Conservation (phyloP, 2,329 filamentous ascomycete genomes). For the Neofusicoccum cordaticola region DNA sequence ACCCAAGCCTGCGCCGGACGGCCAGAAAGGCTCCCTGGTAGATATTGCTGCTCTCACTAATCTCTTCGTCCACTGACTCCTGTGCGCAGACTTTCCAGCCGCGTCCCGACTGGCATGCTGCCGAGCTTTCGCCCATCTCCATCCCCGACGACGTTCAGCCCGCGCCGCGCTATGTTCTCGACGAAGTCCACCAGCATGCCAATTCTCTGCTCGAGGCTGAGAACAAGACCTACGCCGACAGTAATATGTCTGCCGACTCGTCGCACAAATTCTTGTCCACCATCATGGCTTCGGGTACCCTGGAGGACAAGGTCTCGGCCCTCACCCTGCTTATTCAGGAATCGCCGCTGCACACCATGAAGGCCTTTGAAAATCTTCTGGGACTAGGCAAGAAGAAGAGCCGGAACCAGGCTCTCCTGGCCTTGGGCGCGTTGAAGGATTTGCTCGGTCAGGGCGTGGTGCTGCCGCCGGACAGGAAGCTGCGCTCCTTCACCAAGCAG, state of each 20-base stretch:
- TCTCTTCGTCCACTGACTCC: neutral
- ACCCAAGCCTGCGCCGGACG: conserved; percentile 41
- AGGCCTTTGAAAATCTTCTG: conserved; percentile 82
- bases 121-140: conserved; percentile 54
- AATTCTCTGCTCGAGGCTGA: conserved; percentile 74
- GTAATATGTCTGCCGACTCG: conserved; percentile 71
- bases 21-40: conserved; percentile 33
- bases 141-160: conserved; percentile 44
- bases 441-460: conserved; percentile 85
- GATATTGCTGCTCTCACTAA: conserved; percentile 1
- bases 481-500: conserved; percentile 77
- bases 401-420: conserved; percentile 85
- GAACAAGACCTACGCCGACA: conserved; percentile 69
- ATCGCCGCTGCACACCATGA: conserved; percentile 88
- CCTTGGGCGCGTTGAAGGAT: conserved; percentile 92
- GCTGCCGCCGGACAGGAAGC: conserved; percentile 75
- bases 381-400: conserved; percentile 87
- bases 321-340: conserved; percentile 93
- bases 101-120: conserved; percentile 66
- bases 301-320: conserved; percentile 95
- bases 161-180: conserved; percentile 52
- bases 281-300: conserved; percentile 93
- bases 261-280: conserved; percentile 95
- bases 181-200: conserved; percentile 67
- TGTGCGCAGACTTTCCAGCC: conserved; percentile 54